Evolutionary conservation across 176 grass and related monocot species (phyloP).

Genomic region (Aegilops tauschii): DNA sequence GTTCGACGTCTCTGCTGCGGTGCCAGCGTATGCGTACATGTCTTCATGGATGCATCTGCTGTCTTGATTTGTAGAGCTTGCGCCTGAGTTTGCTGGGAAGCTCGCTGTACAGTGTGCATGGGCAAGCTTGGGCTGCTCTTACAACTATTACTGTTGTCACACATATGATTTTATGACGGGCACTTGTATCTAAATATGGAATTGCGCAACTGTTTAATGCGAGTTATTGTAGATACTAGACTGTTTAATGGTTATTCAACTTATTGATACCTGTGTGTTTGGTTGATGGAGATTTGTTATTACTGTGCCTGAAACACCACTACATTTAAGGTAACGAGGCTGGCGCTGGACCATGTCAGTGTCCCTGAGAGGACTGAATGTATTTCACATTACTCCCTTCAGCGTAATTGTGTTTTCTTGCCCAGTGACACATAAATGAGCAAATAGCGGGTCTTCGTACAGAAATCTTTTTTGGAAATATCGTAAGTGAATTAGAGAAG

Average conservation of each 20-base stretch:
- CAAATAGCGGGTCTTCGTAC: not conserved
- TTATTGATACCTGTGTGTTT: not conserved
- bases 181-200: not conserved
- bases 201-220: not conserved
- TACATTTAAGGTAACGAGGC: not conserved
- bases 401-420: not conserved
- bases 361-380: not conserved
- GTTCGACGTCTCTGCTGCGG: not conserved
- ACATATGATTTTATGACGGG: not conserved
- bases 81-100: not conserved
- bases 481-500: not conserved
- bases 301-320: not conserved
- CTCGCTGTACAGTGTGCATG: not conserved
- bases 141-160: not conserved
- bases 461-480: not conserved
- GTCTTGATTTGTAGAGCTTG: not conserved
- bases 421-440: not conserved
- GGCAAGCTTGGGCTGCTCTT: not conserved
- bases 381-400: not conserved
- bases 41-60: not conserved
- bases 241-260: not conserved
- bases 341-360: not conserved
- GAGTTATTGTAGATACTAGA: not conserved
- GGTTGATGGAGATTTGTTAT: not conserved
- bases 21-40: not conserved